Evolutionary conservation across 106 monocot species (phyloP).

Genomic region (Dendrobium chrysotoxum): DNA sequence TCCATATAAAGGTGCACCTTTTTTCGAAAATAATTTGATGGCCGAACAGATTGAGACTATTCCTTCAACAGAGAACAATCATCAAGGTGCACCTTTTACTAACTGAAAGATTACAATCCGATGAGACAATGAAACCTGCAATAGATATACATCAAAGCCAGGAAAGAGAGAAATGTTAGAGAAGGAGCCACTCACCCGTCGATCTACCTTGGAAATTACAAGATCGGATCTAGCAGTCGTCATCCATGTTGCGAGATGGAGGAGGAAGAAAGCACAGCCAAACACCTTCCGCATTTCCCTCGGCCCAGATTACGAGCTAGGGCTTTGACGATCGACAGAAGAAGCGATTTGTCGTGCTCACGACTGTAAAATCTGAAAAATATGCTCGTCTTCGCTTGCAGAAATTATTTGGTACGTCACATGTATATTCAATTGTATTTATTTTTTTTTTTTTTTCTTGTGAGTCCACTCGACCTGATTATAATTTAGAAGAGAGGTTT

Average conservation of each 20-base stretch:
- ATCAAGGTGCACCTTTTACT: neutral
- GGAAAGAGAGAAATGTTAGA: neutral
- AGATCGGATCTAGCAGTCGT: slow-evolving; percentile 40
- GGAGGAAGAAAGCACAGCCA: slow-evolving; percentile 19
- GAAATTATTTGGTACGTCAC: no score
- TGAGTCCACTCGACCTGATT: no score
- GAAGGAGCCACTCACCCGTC: slow-evolving; percentile 29
- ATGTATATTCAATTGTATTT: no score
- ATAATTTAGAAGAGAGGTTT: no score
- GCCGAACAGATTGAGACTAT: neutral
- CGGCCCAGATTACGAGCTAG: neutral
- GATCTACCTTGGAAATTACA: slow-evolving; percentile 53
- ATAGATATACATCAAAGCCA: neutral
- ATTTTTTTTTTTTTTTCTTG: no score
- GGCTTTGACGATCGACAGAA: neutral
- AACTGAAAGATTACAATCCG: neutral
- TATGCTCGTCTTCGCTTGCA: no score
- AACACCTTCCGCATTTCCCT: slow-evolving; percentile 7
- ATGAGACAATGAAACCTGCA: neutral
- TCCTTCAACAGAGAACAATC: neutral
- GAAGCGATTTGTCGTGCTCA: neutral
- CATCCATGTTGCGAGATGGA: slow-evolving; percentile 6
- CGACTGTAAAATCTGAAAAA: neutral
- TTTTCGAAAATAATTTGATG: neutral
- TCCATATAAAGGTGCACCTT: neutral